Evolutionary conservation across 202 grass and related monocot genomes (phyloP), one percentile per base, ranked within the genome.

Genomic region (Hordeum pubiflorum): DNA sequence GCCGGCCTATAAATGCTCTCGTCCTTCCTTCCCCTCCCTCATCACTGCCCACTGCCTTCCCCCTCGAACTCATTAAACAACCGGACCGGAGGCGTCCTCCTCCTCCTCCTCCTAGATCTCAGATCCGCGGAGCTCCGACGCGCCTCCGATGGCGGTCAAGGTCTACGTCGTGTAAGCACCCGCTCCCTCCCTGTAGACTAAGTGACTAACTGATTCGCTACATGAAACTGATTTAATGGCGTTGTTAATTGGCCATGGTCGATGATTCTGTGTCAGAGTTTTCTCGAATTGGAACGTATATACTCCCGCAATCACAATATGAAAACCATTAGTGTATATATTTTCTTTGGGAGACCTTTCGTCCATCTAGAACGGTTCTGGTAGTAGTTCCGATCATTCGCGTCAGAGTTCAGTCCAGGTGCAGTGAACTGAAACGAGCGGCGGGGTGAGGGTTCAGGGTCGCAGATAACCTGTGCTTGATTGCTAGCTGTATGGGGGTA

Each of bases 151-250:
- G 94, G 84, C 89, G 50, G 83, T 90, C 91, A 93, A 94, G 79
- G 69, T 97, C 89, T 97, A 91, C 86, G 88, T 97, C 55, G 94
- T 97, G 91, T 97, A 91, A 93, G 94, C 73, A 44, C 58, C 62
- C 67, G 1, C 68, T 86, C 73, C 21, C 69, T 74, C 44, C 0
- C 44, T 48, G 14, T 14, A 1, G 10, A 1, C 5, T 5, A 79
- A 56, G 26, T 75, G 10, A 1, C 5, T 5, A 79, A 56, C 33
- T 75, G 0, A 43, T 24, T 24, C 38, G 12, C 24, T 44, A 18
- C 11, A 7, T 55, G 11, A 27, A 39, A 24, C 21, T 68, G n/a
- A 20, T 21, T 79, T 54, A 17, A 7, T 7, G 17, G 18, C 48
- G 17, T n/a, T n/a, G 41, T 18, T 64, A n/a, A n/a, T 59, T 60